These are phyloP conservation scores for Cladophialophora bantiana DNA, from an alignment of 2,329 filamentous ascomycete genomes.

Conservation along the genomic window DNA sequence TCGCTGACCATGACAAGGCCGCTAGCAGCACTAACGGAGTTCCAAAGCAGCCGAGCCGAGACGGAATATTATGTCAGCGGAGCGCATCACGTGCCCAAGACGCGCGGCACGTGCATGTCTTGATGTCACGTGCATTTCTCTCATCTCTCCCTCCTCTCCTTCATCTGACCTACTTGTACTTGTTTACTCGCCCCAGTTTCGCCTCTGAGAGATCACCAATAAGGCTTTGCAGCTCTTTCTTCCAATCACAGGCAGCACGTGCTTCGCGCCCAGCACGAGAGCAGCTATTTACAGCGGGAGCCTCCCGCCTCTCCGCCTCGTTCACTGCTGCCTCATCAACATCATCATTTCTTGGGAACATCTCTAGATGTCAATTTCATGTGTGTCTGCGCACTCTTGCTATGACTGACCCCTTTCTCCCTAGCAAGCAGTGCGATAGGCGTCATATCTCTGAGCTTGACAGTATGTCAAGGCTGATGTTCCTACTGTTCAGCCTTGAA, in stretches of 20 bases:
- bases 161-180: too few species aligned
- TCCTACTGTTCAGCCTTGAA: slow-evolving; percentile 14
- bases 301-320: too few species aligned
- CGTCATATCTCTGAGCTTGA: slow-evolving; percentile 13
- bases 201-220: slow-evolving; percentile 17
- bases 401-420: slow-evolving; percentile 18
- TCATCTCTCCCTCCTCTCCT: too few species aligned
- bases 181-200: too few species aligned
- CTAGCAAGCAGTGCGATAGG: slow-evolving; percentile 12
- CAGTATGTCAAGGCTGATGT: slow-evolving; percentile 16
- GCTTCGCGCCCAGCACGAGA: not conserved
- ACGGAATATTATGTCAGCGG: not conserved
- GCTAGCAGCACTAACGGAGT: not conserved
- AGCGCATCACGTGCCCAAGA: too few species aligned
- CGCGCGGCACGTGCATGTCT: too few species aligned
- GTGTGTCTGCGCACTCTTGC: not conserved
- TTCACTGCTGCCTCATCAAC: too few species aligned
- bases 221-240: not conserved
- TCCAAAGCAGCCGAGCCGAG: slow-evolving; percentile 1
- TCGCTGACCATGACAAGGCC: not conserved
- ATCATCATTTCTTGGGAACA: too few species aligned
- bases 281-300: not conserved
- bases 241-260: slow-evolving; percentile 11
- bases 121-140: too few species aligned
- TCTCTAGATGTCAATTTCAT: too few species aligned